Percentiles rank a stretch among this genome's conserved stretches.
Evolutionary conservation across 805 yeast species (phyloP).

Genomic region (Kazachstania viticola): DNA sequence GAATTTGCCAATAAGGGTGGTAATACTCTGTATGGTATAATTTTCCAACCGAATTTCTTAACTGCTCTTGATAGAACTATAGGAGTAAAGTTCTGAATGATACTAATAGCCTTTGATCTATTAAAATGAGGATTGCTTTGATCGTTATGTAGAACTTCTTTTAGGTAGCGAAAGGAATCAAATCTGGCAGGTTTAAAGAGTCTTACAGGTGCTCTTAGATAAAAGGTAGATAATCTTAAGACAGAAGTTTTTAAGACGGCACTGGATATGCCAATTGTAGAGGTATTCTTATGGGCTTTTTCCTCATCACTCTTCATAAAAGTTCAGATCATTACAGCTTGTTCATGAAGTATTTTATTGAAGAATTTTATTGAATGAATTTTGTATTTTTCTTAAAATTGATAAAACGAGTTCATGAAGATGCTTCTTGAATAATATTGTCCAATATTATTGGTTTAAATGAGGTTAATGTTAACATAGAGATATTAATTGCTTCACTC

Average conservation of each 20-base stretch:
- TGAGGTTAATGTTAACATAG: no score
- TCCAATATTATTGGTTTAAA: no score
- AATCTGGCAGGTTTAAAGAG: slow-evolving; percentile 83
- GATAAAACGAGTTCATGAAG: no score
- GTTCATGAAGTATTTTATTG: no score
- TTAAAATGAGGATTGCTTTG: no score
- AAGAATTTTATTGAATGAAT: no score
- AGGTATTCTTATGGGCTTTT: not conserved
- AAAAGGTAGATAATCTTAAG: slow-evolving; percentile 67
- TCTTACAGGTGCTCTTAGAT: slow-evolving; percentile 72
- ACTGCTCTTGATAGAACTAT: slow-evolving; percentile 66
- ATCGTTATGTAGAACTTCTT: slow-evolving; percentile 34
- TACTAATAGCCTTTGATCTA: no score
- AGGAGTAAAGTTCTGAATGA: slow-evolving; percentile 37
- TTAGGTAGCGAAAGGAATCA: slow-evolving; percentile 65
- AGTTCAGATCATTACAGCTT: no score
- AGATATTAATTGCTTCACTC: no score
- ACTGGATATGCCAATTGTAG: slow-evolving; percentile 59
- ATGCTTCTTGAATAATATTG: no score
- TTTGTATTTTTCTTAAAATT: no score
- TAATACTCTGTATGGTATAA: slow-evolving; percentile 64
- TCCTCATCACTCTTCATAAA: no score
- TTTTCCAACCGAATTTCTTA: slow-evolving; percentile 71
- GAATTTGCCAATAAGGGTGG: slow-evolving; percentile 88
- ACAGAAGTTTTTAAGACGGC: slow-evolving; percentile 80